A percentile compares a stretch with the other conserved stretches of the same genome.
Evolutionary conservation across 257 asterid genomes (phyloP).

Genomic region (Apocynum venetum): DNA sequence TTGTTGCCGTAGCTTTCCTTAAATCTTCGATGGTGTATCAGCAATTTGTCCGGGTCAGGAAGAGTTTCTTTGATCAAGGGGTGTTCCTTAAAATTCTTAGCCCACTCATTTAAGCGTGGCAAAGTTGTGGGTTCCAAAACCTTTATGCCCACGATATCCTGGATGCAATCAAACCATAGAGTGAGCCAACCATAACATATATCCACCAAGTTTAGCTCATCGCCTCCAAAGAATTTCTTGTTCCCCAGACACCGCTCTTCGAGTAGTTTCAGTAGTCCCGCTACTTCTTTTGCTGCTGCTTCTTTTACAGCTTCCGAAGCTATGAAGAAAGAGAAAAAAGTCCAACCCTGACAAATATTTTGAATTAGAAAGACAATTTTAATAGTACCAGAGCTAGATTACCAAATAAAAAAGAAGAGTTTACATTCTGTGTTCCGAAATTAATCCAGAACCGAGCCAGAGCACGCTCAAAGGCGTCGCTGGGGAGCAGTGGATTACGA

Average conservation of each 20-base stretch:
- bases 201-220: conserved; percentile 20
- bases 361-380: not conserved
- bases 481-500: conserved; percentile 21
- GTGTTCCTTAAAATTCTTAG: conserved; percentile 17
- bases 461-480: conserved; percentile 18
- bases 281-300: conserved; percentile 20
- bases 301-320: conserved; percentile 15
- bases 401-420: not conserved
- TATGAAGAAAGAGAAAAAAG: conserved; percentile 8
- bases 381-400: not conserved
- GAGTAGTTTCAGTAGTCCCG: conserved; percentile 15
- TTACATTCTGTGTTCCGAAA: conserved; percentile 23
- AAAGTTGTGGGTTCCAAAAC: conserved; percentile 16
- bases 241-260: conserved; percentile 27
- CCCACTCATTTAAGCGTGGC: conserved; percentile 22
- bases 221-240: conserved; percentile 29
- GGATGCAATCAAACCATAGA: conserved; percentile 21
- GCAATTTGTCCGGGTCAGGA: conserved; percentile 15
- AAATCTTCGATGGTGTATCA: not conserved
- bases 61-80: conserved; percentile 19
- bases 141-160: conserved; percentile 16
- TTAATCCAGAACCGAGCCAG: conserved; percentile 31
- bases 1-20: conserved; percentile 6
- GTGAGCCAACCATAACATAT: conserved; percentile 24
- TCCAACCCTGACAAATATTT: not conserved